Evolutionary conservation across 441 rosid species (phyloP).

Genomic region (Macaranga tanarius): DNA sequence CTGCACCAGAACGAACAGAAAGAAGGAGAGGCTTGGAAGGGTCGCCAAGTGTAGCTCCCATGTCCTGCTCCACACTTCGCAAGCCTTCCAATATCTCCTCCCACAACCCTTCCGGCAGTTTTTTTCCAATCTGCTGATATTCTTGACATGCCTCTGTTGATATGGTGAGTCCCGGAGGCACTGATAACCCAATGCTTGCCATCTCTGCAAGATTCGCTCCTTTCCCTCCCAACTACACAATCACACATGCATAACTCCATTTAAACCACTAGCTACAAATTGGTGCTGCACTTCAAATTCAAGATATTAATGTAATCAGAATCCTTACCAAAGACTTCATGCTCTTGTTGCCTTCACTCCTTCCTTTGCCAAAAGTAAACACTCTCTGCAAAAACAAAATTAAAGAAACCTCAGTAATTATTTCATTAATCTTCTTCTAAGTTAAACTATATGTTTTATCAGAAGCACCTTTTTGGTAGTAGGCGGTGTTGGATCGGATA

Average conservation of each 20-base stretch:
- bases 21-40: conserved; percentile 88
- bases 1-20: conserved; percentile 98
- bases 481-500: conserved; percentile 37
- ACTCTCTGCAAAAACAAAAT: conserved; percentile 61
- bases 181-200: conserved; percentile 94
- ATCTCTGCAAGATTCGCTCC: conserved; percentile 98
- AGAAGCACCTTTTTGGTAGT: conserved; percentile 38
- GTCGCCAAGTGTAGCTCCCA: conserved; percentile 84
- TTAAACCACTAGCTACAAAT: no score
- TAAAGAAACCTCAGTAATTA: no score
- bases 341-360: conserved; percentile 92
- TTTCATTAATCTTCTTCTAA: neutral
- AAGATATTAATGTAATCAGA: neutral
- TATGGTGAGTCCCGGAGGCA: conserved; percentile 91
- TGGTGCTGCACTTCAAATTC: no score
- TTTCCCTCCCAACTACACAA: conserved; percentile 81
- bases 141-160: conserved; percentile 96
- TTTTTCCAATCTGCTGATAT: conserved; percentile 69
- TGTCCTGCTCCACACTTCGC: conserved; percentile 58
- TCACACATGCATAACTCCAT: neutral
- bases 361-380: conserved; percentile 86
- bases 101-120: conserved; percentile 72
- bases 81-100: conserved; percentile 75
- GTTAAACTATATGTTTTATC: neutral
- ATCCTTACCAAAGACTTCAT: conserved; percentile 85